Percentiles rank a stretch among this genome's conserved stretches.
Conservation (phyloP, 768 basidiomycete genomes). For the Daedaleopsis nitida region DNA sequence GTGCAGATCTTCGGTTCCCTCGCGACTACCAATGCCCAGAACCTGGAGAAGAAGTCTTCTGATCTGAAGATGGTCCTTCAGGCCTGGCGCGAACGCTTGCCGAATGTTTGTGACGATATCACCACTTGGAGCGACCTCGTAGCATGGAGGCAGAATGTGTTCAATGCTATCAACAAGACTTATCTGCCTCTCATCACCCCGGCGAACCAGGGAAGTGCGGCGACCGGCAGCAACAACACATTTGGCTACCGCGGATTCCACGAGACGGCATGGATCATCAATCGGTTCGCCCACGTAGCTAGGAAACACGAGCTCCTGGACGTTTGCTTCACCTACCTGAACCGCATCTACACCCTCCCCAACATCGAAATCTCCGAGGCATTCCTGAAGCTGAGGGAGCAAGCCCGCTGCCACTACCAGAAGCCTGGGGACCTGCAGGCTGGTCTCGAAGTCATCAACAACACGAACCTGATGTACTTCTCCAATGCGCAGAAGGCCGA, state of each 20-base stretch:
- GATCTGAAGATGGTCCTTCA: slow-evolving; percentile 96
- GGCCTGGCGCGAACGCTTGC: slow-evolving; percentile 95
- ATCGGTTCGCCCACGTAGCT: slow-evolving; percentile 98
- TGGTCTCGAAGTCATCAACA: slow-evolving; percentile 98
- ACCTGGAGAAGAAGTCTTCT: slow-evolving; percentile 91
- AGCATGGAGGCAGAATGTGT: slow-evolving; percentile 98
- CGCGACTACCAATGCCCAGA: slow-evolving; percentile 80
- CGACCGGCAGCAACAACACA: slow-evolving; percentile 67
- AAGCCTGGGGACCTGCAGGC: slow-evolving; percentile 91
- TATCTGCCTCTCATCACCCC: slow-evolving; percentile 86
- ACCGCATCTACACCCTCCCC: slow-evolving; percentile 97
- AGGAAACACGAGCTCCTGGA: slow-evolving; percentile 95
- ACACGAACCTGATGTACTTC: slow-evolving; percentile 99
- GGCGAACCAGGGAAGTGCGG: slow-evolving; percentile 49
- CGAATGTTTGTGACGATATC: slow-evolving; percentile 96
- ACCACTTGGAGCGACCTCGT: slow-evolving; percentile 99
- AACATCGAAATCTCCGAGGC: slow-evolving; percentile 99
- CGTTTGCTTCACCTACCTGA: slow-evolving; percentile 91
- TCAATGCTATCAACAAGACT: slow-evolving; percentile 93
- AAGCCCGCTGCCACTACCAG: slow-evolving; percentile 97
- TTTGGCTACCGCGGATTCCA: slow-evolving; percentile 96
- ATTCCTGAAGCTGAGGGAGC: slow-evolving; percentile 97
- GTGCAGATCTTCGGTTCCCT: slow-evolving; percentile 92
- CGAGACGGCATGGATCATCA: slow-evolving; percentile 99
- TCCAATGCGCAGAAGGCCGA: slow-evolving; percentile 93